These are phyloP conservation scores for Mitragyna speciosa DNA, from an alignment of 257 asterid genomes.

Conservation along the genomic window DNA sequence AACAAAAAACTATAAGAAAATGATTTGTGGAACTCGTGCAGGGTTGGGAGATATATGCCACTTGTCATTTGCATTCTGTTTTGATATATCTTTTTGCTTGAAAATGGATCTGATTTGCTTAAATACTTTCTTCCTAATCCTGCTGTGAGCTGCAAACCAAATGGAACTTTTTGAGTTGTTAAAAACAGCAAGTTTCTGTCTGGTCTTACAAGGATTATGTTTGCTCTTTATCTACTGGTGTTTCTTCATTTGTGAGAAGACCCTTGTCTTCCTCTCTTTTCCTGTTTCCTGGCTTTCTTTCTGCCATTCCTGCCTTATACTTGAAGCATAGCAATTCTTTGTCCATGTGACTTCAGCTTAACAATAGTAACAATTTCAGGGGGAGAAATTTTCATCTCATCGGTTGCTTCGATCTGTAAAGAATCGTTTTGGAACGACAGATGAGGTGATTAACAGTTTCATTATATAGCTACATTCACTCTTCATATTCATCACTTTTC, in stretches of 20 bases:
- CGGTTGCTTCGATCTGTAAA: constrained; percentile 85
- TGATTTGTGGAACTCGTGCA: background rate
- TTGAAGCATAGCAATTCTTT: background rate
- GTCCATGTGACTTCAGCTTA: constrained; percentile 12
- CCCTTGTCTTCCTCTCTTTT: background rate
- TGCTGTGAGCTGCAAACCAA: background rate
- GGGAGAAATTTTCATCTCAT: constrained; percentile 83
- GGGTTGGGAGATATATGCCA: background rate
- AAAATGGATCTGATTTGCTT: background rate
- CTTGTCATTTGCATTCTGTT: background rate
- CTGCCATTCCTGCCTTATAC: background rate
- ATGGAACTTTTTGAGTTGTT: background rate
- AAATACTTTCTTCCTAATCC: background rate
- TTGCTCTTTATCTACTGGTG: background rate
- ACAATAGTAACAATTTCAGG: constrained; percentile 54
- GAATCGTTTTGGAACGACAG: constrained; percentile 96
- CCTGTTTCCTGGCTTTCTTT: background rate
- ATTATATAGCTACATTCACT: background rate
- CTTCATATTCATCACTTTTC: background rate
- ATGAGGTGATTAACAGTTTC: constrained; percentile 62
- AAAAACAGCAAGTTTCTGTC: background rate
- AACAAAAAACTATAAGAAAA: background rate
- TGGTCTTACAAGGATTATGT: background rate
- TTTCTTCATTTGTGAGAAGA: background rate
- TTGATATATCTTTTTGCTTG: background rate